These are phyloP conservation scores for Flaveria brownii DNA, from an alignment of 129 eudicot species.

Conservation along the genomic window DNA sequence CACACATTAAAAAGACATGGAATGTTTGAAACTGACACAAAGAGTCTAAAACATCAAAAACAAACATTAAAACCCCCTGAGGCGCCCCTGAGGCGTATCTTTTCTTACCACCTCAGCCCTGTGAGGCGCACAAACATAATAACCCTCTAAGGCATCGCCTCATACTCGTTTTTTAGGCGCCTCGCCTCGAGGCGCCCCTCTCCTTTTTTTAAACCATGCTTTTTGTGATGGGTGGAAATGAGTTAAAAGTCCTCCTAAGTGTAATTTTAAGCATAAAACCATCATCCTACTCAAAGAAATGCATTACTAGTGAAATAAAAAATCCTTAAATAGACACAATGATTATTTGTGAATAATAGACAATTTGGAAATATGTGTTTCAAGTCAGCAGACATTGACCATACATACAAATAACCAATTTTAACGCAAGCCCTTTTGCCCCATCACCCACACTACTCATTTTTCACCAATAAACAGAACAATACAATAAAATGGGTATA, in stretches of 20 bases:
- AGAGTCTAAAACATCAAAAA: too few relatives aligned
- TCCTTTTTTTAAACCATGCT: too few relatives aligned
- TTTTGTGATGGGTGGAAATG: not conserved
- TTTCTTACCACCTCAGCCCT: too few relatives aligned
- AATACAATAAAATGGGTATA: not conserved
- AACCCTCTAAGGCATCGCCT: too few relatives aligned
- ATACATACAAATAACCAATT: not conserved
- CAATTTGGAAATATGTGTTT: not conserved
- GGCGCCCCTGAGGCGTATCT: too few relatives aligned
- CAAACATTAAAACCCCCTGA: too few relatives aligned
- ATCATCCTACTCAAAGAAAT: not conserved
- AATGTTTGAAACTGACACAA: too few relatives aligned
- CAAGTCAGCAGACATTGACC: not conserved
- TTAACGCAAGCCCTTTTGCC: not conserved
- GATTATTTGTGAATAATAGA: not conserved
- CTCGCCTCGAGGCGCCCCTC: too few relatives aligned
- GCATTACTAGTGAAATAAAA: not conserved
- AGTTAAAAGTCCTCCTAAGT: not conserved
- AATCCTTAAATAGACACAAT: not conserved
- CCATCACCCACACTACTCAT: not conserved
- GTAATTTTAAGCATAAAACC: not conserved
- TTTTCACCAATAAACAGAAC: not conserved
- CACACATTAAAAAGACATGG: too few relatives aligned
- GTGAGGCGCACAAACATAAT: too few relatives aligned
- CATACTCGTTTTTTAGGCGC: too few relatives aligned